phyloP scores from a whole-genome alignment of 1,284 basidiomycete species.

The Heliocybe sulcata region DNA sequence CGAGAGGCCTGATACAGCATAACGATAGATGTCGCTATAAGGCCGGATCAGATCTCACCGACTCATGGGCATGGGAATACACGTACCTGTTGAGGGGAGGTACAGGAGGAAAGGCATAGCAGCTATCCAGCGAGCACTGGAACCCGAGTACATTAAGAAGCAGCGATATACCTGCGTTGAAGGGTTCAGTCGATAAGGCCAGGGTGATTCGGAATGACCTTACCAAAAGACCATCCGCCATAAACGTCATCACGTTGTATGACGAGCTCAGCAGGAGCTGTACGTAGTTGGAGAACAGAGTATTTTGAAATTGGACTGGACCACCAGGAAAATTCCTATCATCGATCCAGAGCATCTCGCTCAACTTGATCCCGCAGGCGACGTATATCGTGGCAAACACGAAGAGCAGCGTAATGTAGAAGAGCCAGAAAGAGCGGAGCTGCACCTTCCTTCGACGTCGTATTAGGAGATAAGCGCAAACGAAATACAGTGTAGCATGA shows the following conservation, averaged over 20 bases:
- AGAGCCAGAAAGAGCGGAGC: neutral
- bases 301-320: neutral
- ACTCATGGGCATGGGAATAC: neutral
- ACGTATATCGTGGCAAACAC: neutral
- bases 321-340: conserved; percentile 2
- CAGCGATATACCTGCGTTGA: conserved; percentile 13
- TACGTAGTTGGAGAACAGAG: conserved; percentile 1
- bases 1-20: conserved; percentile 5
- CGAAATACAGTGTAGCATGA: neutral
- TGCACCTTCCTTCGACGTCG: neutral
- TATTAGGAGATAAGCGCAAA: neutral
- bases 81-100: conserved; percentile 11
- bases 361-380: neutral
- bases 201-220: neutral
- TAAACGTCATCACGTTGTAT: neutral
- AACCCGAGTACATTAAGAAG: conserved; percentile 12
- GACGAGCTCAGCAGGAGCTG: neutral
- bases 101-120: conserved; percentile 12
- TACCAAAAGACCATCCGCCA: conserved; percentile 5
- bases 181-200: neutral
- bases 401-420: neutral
- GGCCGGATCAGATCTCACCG: neutral
- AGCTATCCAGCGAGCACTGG: conserved; percentile 8
- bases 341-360: conserved; percentile 13
- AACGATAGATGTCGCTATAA: neutral